phyloP scores from a whole-genome alignment of 441 rosid genomes.

The Populus hybrid region DNA sequence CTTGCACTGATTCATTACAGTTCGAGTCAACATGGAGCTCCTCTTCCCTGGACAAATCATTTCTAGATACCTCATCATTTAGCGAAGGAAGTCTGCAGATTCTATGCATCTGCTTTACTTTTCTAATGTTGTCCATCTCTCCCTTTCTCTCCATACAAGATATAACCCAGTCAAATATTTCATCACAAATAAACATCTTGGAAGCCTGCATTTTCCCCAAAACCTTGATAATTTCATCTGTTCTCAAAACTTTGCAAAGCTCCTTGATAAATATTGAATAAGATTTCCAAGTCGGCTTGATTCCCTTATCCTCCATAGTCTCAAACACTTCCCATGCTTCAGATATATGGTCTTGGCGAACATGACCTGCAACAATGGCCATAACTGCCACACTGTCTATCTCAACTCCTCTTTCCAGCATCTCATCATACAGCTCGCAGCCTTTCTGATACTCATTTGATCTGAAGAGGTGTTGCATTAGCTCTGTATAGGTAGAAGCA shows the following conservation, averaged over 20 bases:
- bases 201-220: conserved; percentile 56
- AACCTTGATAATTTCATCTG: conserved; percentile 51
- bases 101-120: conserved; percentile 47
- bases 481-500: conserved; percentile 57
- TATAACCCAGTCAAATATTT: conserved; percentile 51
- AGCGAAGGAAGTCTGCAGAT: conserved; percentile 19
- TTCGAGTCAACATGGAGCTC: conserved; percentile 21
- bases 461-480: conserved; percentile 62
- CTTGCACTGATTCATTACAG: conserved; percentile 14
- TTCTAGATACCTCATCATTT: conserved; percentile 17
- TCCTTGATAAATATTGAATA: conserved; percentile 60
- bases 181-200: conserved; percentile 38
- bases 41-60: conserved; percentile 16
- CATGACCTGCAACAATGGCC: conserved; percentile 65
- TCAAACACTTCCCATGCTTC: conserved; percentile 71
- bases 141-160: conserved; percentile 59
- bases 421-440: conserved; percentile 53
- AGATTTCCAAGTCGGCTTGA: conserved; percentile 49
- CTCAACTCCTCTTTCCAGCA: conserved; percentile 55
- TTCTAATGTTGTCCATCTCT: conserved; percentile 42
- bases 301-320: conserved; percentile 52
- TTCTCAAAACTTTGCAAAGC: conserved; percentile 54
- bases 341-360: conserved; percentile 46
- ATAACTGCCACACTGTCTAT: conserved; percentile 52
- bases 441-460: conserved; percentile 50